phyloP scores from a whole-genome alignment of 1,284 basidiomycete species.

The Ceratorhiza oryzae-sativae region DNA sequence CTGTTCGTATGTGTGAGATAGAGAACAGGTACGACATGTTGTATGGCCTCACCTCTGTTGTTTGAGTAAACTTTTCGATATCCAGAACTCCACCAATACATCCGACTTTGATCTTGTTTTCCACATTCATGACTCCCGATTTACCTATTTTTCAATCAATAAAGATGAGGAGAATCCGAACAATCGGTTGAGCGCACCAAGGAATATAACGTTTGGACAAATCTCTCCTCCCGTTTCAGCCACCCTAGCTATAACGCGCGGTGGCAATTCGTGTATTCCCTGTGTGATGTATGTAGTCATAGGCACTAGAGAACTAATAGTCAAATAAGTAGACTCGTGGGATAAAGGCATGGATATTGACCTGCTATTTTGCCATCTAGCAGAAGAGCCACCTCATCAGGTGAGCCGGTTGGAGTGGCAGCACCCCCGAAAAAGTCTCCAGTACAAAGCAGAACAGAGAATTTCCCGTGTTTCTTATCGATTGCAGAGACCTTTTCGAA shows the following conservation, averaged over 20 bases:
- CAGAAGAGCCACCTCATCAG: conserved; percentile 60
- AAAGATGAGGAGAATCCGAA: background rate
- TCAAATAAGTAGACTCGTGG: conserved; percentile 38
- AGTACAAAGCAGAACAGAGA: conserved; percentile 83
- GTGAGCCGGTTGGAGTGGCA: conserved; percentile 55
- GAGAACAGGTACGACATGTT: conserved; percentile 1
- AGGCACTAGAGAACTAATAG: conserved; percentile 62
- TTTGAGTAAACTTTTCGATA: conserved; percentile 58
- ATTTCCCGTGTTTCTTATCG: conserved; percentile 93
- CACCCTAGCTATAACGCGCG: conserved; percentile 74
- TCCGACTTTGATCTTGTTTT: conserved; percentile 84
- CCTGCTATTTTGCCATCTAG: conserved; percentile 72
- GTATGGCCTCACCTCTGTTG: conserved; percentile 36
- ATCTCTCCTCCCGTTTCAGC: conserved; percentile 78
- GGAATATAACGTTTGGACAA: conserved; percentile 79
- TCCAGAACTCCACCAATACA: conserved; percentile 84
- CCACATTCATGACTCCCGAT: conserved; percentile 80
- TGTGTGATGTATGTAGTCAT: conserved; percentile 93
- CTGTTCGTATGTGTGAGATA: conserved; percentile 1
- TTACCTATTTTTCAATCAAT: conserved; percentile 63
- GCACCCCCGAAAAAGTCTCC: conserved; percentile 86
- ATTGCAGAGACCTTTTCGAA: conserved; percentile 85
- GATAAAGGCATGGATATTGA: conserved; percentile 45
- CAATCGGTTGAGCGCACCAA: conserved; percentile 64
- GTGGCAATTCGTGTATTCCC: conserved; percentile 77